Base-by-base conservation (phyloP, 371 early-diverging fungal species). In the Syncephalastrum sp. region DNA sequence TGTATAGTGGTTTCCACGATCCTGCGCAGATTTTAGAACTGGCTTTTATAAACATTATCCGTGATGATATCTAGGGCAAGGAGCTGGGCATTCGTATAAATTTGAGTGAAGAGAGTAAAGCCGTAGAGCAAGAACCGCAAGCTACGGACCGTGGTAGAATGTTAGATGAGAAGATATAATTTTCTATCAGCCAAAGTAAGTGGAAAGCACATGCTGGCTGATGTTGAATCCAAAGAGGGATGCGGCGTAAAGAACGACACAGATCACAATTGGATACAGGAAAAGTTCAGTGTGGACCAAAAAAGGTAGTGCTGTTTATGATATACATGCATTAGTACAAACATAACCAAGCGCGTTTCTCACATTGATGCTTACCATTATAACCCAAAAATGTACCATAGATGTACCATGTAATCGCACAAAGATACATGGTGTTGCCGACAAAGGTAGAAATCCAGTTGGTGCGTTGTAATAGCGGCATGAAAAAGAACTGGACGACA, bases 321-420 rank as follows among this genome's bases (percentile, higher is more conserved):
- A 25, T 15, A 29, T 29, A 25, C 15, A 29, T 29, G 14, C 38
- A 38, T 51, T 25, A 33, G 51, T 38, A 25, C 4, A 3, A 51
- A 33, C 15, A 33, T 15, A 17, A 38, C 5, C 12, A 1, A 51
- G 1, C 17, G 38, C 5, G 13, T 27, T 4, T 53, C 23, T 3
- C 43, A 29, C 54, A 15, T n/a, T 50, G 25, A 3, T 4, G 33
- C 55, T n/a, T 54, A 91, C 91, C 90, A 73, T 86, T 91, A 66
- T 86, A 94, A 1, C 91, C 96, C 50, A 95, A 69, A 65, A 91
- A 95, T 8, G 94, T 93, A 42, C 92, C 87, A 59, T 88, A 89
- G 54, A 81, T 78, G 64, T 96, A 96, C 68, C 88, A 92, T 0
- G 81, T 63, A 7, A 77, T 76, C 1, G 93, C 89, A 6, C 77